Percentiles rank a stretch among this genome's conserved stretches.
These are phyloP conservation scores for Hypoxylon lienhwacheense DNA, from an alignment of 495 filamentous ascomycete species.

Conservation along the genomic window DNA sequence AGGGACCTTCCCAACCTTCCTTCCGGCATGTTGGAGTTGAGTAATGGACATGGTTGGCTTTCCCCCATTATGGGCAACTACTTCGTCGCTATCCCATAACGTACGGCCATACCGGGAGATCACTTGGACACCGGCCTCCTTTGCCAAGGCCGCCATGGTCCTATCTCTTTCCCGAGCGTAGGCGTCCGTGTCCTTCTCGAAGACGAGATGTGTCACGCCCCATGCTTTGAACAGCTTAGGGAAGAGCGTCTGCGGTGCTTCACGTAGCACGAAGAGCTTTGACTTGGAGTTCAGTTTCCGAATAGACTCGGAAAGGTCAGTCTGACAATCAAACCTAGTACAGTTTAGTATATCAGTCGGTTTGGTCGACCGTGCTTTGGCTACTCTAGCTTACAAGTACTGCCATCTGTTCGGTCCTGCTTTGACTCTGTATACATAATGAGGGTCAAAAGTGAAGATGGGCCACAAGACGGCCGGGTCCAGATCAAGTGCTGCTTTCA, in stretches of 20 bases:
- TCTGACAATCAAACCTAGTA: constrained; percentile 62
- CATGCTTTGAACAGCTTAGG: constrained; percentile 68
- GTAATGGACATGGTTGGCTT: constrained; percentile 71
- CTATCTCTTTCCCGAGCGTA: constrained; percentile 65
- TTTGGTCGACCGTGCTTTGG: background rate
- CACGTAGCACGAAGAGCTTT: constrained; percentile 66
- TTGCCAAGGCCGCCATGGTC: constrained; percentile 55
- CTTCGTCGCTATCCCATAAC: constrained; percentile 66
- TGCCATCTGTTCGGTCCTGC: constrained; percentile 69
- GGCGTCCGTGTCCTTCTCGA: constrained; percentile 72
- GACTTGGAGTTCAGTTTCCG: constrained; percentile 63
- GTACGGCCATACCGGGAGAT: constrained; percentile 61
- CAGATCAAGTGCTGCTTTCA: constrained; percentile 64
- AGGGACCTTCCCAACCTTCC: constrained; percentile 55
- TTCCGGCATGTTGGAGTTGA: constrained; percentile 56
- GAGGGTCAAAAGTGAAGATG: constrained; percentile 71
- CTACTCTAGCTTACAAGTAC: constrained; percentile 50
- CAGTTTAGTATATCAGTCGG: constrained; percentile 17
- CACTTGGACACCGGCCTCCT: constrained; percentile 64
- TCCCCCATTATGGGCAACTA: constrained; percentile 62
- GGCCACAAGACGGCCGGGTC: constrained; percentile 64
- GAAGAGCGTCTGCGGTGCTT: constrained; percentile 66
- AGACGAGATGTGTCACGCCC: constrained; percentile 70
- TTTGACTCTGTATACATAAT: constrained; percentile 69
- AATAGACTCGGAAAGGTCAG: constrained; percentile 62